Conservation (phyloP, 2,329 filamentous ascomycete genomes). For the Colletotrichum noveboracense region DNA sequence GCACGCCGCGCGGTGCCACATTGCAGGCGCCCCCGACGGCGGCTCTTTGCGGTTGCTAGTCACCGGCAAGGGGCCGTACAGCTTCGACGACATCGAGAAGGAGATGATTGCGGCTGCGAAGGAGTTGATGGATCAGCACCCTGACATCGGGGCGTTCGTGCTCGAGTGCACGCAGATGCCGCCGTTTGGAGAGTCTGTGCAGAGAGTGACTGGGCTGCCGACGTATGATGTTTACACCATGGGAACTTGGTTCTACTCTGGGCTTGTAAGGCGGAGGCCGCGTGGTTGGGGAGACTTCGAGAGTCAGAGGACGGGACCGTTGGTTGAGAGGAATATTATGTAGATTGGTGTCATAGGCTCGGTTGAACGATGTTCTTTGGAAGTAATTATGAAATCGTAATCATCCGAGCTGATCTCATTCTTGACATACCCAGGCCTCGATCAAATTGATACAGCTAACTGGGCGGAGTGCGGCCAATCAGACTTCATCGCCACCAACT, state of each 20-base stretch:
- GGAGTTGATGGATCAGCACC: not conserved
- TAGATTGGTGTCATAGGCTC: not conserved
- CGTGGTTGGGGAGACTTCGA: not conserved
- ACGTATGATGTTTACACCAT: not conserved
- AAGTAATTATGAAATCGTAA: rapidly evolving
- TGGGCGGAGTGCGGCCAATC: not conserved
- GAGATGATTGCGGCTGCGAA: not conserved
- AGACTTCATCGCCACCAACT: not conserved
- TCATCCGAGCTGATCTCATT: not conserved
- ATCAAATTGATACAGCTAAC: not conserved
- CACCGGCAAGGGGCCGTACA: not conserved
- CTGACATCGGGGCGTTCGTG: not conserved
- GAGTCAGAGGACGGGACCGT: not conserved
- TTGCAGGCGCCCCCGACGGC: not conserved
- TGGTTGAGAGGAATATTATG: not conserved
- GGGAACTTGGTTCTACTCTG: not conserved
- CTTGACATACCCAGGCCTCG: not conserved
- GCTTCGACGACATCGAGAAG: not conserved
- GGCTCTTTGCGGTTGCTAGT: not conserved
- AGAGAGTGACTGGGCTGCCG: not conserved
- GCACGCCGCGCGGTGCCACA: not conserved
- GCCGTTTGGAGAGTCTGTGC: not conserved
- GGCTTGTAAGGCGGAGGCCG: not conserved
- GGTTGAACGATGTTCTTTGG: too few relatives aligned
- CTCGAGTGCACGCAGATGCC: not conserved